phyloP scores from a whole-genome alignment of 1,284 basidiomycete species.

The Irpex rosettiformis region DNA sequence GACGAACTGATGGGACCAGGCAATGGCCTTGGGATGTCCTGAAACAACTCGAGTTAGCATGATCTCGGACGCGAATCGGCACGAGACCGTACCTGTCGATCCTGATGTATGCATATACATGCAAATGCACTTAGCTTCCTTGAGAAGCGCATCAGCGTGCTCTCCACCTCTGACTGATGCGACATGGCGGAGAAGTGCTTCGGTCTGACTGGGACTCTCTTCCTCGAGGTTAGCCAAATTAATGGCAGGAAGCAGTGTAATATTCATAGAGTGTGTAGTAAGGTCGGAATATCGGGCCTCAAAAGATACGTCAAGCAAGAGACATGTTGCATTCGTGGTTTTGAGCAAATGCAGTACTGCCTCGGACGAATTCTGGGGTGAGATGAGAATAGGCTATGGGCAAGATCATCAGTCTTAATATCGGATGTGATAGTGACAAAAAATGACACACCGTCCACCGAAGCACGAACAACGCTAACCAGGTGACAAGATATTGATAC shows the following conservation, averaged over 20 bases:
- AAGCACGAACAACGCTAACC: background rate
- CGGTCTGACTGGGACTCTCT: slow-evolving; percentile 1
- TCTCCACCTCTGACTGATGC: slow-evolving; percentile 20
- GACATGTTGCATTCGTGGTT: slow-evolving; percentile 22
- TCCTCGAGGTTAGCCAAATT: background rate
- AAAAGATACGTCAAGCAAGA: slow-evolving; percentile 27
- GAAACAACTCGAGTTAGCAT: background rate
- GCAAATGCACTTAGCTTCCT: background rate
- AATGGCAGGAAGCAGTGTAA: slow-evolving; percentile 8
- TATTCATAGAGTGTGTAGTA: slow-evolving; percentile 11
- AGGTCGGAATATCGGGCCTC: slow-evolving; percentile 14
- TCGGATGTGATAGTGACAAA: background rate
- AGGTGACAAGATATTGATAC: background rate
- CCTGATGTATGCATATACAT: slow-evolving; percentile 2
- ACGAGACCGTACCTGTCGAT: background rate
- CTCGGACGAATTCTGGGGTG: slow-evolving; percentile 35
- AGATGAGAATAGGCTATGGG: slow-evolving; percentile 28
- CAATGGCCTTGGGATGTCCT: slow-evolving; percentile 1
- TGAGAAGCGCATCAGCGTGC: slow-evolving; percentile 9
- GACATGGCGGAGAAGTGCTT: slow-evolving; percentile 7
- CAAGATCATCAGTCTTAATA: background rate
- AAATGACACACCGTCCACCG: background rate
- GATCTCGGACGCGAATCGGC: background rate
- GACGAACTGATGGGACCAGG: background rate
- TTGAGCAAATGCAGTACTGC: slow-evolving; percentile 35